phyloP scores from a whole-genome alignment of 768 basidiomycete species.

The Sarcodon sp. region DNA sequence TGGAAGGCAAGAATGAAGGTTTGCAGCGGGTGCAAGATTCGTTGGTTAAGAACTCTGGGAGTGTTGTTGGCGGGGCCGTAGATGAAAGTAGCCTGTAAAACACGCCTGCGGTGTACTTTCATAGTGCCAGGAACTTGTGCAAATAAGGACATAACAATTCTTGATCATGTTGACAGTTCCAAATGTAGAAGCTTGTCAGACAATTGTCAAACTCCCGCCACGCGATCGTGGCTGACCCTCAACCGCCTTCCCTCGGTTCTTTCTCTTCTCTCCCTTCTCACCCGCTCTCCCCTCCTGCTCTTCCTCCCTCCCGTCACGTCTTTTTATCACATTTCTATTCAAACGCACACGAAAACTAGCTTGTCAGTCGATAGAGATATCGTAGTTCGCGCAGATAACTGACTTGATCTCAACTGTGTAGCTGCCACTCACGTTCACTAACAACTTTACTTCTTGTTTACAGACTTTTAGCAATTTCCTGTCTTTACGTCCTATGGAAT shows the following conservation, averaged over 20 bases:
- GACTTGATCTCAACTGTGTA: constrained; percentile 2
- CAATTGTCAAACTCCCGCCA: too few species aligned
- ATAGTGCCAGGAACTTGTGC: too few species aligned
- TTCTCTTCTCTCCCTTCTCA: background rate
- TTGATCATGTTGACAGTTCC: too few species aligned
- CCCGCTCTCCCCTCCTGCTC: constrained; percentile 1
- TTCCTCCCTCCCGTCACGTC: background rate
- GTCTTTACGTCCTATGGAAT: background rate
- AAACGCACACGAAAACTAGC: background rate
- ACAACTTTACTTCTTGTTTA: constrained; percentile 7
- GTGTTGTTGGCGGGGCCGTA: too few species aligned
- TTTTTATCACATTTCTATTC: background rate
- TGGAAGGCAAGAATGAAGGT: too few species aligned
- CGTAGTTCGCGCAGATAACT: constrained; percentile 6
- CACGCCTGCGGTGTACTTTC: too few species aligned
- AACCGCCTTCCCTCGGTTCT: background rate
- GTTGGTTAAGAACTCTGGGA: too few species aligned
- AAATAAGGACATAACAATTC: too few species aligned
- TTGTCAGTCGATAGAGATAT: background rate
- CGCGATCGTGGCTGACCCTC: background rate
- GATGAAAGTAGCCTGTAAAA: too few species aligned
- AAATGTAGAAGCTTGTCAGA: too few species aligned
- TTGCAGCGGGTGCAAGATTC: too few species aligned
- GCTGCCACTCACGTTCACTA: constrained; percentile 10
- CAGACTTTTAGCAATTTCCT: constrained; percentile 4